These are phyloP conservation scores for Narthecium ossifragum DNA, from an alignment of 106 monocot genomes.

Conservation along the genomic window DNA sequence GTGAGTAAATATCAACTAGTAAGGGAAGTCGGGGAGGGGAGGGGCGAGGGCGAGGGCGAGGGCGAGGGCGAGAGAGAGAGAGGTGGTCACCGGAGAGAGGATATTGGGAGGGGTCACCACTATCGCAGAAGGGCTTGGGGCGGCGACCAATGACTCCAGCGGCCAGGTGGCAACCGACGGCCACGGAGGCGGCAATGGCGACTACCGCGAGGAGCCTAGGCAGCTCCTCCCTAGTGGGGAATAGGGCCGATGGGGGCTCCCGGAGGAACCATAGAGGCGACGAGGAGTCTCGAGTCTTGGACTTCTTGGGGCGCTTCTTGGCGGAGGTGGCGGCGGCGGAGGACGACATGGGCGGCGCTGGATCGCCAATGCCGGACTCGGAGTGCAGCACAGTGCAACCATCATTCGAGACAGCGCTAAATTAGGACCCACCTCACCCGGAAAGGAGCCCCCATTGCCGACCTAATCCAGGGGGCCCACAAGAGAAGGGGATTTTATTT, in stretches of 20 bases:
- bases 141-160: constrained; percentile 31
- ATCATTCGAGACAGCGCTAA: too few species aligned
- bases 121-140: constrained; percentile 76
- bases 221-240: constrained; percentile 62
- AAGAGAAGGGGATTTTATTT: too few species aligned
- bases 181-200: constrained; percentile 66
- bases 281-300: neutral
- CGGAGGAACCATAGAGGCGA: neutral
- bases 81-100: constrained; percentile 14
- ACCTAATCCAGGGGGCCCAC: too few species aligned
- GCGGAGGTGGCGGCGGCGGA: neutral
- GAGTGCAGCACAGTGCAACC: too few species aligned
- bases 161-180: constrained; percentile 38
- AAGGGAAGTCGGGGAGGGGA: too few species aligned
- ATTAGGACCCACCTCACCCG: too few species aligned
- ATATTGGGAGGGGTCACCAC: constrained; percentile 4
- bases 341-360: too few species aligned
- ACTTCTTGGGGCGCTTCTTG: constrained; percentile 2
- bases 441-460: too few species aligned
- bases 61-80: neutral
- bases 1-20: too few species aligned
- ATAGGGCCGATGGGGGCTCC: constrained; percentile 40
- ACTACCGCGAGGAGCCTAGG: constrained; percentile 49
- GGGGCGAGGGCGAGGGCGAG: neutral
- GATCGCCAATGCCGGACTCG: too few species aligned